A percentile compares a stretch with the other conserved stretches of the same genome.
These are phyloP conservation scores for Ascodesmis nigricans DNA, from an alignment of 495 filamentous ascomycete species.

Conservation along the genomic window DNA sequence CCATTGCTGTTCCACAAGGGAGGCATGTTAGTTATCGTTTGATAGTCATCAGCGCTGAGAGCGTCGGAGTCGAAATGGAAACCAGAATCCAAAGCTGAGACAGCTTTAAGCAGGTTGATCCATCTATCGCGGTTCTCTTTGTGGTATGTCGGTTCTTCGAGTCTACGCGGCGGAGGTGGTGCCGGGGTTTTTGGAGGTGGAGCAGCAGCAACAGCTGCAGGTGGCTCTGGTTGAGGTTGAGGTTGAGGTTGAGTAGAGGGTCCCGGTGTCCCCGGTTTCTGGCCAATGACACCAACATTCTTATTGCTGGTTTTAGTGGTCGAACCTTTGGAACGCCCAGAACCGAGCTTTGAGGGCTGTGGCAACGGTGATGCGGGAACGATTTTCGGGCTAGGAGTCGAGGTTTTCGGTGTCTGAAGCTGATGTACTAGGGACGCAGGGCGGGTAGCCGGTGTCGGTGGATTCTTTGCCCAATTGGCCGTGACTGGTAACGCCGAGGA, in stretches of 20 bases:
- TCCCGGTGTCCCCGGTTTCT: constrained; percentile 5
- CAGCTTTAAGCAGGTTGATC: constrained; percentile 30
- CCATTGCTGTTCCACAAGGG: constrained; percentile 63
- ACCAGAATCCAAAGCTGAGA: too few relatives aligned
- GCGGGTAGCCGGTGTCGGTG: constrained; percentile 28
- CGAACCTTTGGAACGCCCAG: constrained; percentile 12
- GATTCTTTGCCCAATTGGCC: constrained; percentile 79
- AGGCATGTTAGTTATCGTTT: constrained; percentile 39
- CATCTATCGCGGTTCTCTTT: constrained; percentile 25
- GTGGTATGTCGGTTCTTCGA: constrained; percentile 8
- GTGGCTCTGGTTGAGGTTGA: constrained; percentile 8
- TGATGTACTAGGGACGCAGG: constrained; percentile 16
- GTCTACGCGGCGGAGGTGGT: constrained; percentile 4
- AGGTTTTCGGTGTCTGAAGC: constrained; percentile 11
- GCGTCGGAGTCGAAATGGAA: constrained; percentile 31
- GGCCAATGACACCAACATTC: constrained; percentile 6
- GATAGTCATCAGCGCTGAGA: constrained; percentile 30
- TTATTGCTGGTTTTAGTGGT: constrained; percentile 7
- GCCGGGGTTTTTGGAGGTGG: constrained; percentile 6
- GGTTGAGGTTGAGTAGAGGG: constrained; percentile 3
- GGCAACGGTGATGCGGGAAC: constrained; percentile 14
- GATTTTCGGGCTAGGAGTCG: constrained; percentile 49
- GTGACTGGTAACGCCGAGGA: constrained; percentile 74
- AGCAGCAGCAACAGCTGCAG: constrained; percentile 16
- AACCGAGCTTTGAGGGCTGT: constrained; percentile 11